Evolutionary conservation across 345 rosid genomes (phyloP), one percentile per base, ranked within the genome.

Genomic region (Eucalyptus regnans): DNA sequence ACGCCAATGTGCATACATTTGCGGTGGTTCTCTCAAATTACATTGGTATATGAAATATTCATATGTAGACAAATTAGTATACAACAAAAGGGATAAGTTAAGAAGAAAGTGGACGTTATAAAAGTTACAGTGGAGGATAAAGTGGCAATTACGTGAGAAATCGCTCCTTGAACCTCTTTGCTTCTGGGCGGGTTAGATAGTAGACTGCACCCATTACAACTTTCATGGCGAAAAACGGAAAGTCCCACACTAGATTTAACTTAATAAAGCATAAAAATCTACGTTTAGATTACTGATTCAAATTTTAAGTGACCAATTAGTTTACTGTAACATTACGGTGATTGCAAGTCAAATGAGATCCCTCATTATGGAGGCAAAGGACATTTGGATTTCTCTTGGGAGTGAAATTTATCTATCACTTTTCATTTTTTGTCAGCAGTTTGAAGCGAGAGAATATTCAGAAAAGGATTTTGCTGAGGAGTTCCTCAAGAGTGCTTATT

Each of bases 101-200:
- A 66, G 41, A 66, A 66, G 1, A 66, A n/a, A 66, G 5, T 7
- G 22, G 41, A 31, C 4, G 1, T 66, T 66, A 66, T 0, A 31
- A 22, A 66, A 66, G 76, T n/a, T 31, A n/a, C 3, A 15, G 22
- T 31, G 43, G 22, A 3, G 41, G 79, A 4, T 16, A 31, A 31
- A n/a, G 3, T 31, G 79, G 43, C 79, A n/a, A 66, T 16, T 16
- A 17, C 2, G 6, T 66, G 41, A 66, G 11, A 4, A 66, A 18
- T 66, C 4, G 7, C 41, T 68, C 43, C 43, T 31, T 31, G 79
- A 31, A 15, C 3, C 43, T 68, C 12, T 0, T 16, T 0, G 22
- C 43, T 31, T 2, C 8, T 33, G 0, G 12, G 79, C 7, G 5
- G 9, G 20, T 4, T 15, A 4, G 43, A 3, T 16, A 16, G 16